These are phyloP conservation scores for Retiboletus flavoniger DNA, from an alignment of 1,284 basidiomycete species.

Conservation along the genomic window DNA sequence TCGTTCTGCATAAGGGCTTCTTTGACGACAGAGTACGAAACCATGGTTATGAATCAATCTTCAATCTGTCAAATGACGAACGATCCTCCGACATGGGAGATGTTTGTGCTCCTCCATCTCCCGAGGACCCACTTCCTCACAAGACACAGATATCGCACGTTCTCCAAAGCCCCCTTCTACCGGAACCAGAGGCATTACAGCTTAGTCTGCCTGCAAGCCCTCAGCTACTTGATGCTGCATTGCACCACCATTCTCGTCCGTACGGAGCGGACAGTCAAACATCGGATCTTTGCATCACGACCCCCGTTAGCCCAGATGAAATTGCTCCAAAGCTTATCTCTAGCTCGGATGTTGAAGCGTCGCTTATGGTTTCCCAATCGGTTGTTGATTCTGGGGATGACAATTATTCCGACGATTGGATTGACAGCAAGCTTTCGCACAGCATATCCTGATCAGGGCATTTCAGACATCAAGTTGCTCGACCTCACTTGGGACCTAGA, in stretches of 20 bases:
- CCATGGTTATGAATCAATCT: slow-evolving; percentile 7
- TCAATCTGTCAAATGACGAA: slow-evolving; percentile 11
- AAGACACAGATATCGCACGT: not conserved
- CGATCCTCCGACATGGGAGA: not conserved
- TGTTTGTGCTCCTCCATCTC: slow-evolving; percentile 5
- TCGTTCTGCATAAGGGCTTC: slow-evolving; percentile 9
- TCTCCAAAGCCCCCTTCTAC: not conserved
- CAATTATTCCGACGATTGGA: not conserved
- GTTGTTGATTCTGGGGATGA: not conserved
- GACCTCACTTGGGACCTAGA: slow-evolving; percentile 56
- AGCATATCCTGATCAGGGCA: not conserved
- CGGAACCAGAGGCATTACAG: not conserved
- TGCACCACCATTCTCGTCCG: slow-evolving; percentile 33
- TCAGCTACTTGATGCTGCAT: slow-evolving; percentile 5
- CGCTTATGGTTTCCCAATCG: slow-evolving; percentile 22
- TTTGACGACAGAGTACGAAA: slow-evolving; percentile 6
- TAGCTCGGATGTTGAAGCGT: slow-evolving; percentile 33
- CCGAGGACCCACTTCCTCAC: slow-evolving; percentile 2
- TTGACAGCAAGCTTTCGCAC: slow-evolving; percentile 9
- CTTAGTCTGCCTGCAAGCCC: slow-evolving; percentile 6
- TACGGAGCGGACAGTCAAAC: slow-evolving; percentile 42
- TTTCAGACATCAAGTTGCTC: slow-evolving; percentile 8
- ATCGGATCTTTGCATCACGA: slow-evolving; percentile 40
- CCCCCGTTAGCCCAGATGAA: slow-evolving; percentile 41
- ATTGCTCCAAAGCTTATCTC: slow-evolving; percentile 31